Conservation (phyloP, 2,329 filamentous ascomycete genomes). For the Myrmaecium sp. region DNA sequence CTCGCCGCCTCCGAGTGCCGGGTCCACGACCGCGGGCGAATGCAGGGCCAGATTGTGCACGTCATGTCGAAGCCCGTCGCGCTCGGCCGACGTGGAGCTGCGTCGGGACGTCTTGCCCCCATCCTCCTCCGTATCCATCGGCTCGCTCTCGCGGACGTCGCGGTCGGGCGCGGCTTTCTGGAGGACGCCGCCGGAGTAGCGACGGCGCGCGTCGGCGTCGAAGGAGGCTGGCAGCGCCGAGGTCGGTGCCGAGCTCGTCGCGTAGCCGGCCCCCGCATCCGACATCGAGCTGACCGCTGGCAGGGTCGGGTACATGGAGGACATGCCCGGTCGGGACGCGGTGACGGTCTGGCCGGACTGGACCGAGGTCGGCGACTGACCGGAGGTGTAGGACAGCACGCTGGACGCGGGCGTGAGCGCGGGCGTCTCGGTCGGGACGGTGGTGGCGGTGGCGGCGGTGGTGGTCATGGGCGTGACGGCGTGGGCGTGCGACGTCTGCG, state of each 20-base stretch:
- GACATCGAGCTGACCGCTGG: conserved; percentile 53
- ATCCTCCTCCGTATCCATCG: conserved; percentile 26
- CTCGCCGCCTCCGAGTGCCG: conserved; percentile 18
- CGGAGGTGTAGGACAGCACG: conserved; percentile 59
- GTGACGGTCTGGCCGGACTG: conserved; percentile 45
- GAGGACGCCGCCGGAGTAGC: conserved; percentile 44
- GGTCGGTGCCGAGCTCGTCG: conserved; percentile 48
- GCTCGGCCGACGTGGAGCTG: conserved; percentile 11
- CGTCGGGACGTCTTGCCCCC: conserved; percentile 13
- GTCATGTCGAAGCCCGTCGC: conserved; percentile 19
- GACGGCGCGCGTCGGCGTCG: conserved; percentile 41
- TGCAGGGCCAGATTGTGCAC: conserved; percentile 22
- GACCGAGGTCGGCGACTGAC: conserved; percentile 60
- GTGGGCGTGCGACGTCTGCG: conserved; percentile 34
- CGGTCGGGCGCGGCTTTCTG: conserved; percentile 26
- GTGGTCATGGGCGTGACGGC: no score
- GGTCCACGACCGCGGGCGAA: conserved; percentile 22
- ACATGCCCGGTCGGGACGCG: conserved; percentile 35
- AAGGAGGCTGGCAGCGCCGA: conserved; percentile 52
- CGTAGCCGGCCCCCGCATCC: conserved; percentile 37
- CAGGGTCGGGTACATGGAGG: conserved; percentile 59
- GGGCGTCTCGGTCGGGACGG: conserved; percentile 43
- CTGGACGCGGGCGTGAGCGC: conserved; percentile 62
- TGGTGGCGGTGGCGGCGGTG: conserved; percentile 23
- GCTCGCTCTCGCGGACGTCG: conserved; percentile 14